Percentiles rank a stretch among this genome's conserved stretches.
These are phyloP conservation scores for Lepidium campestre DNA, from an alignment of 441 rosid genomes.

Conservation along the genomic window DNA sequence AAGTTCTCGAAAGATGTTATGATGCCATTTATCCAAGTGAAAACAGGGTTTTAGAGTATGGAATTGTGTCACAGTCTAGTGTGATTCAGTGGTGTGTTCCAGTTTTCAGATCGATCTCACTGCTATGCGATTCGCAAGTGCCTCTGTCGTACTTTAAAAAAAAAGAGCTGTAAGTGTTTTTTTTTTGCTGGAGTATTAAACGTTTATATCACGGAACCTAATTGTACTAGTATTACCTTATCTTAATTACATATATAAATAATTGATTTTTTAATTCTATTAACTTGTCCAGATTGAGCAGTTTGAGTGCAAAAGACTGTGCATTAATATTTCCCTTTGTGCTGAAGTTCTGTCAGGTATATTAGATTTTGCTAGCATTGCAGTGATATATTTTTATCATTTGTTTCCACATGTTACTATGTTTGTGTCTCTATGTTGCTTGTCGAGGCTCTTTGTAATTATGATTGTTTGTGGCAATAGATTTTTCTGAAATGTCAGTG, in stretches of 20 bases:
- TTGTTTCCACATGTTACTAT: neutral
- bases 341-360: slow-evolving; percentile 81
- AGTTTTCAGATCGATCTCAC: slow-evolving; percentile 63
- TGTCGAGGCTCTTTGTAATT: neutral
- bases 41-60: slow-evolving; percentile 39
- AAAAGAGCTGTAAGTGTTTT: slow-evolving; percentile 56
- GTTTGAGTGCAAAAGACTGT: slow-evolving; percentile 59
- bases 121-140: slow-evolving; percentile 49
- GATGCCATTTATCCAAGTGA: slow-evolving; percentile 50
- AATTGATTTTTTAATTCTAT: neutral
- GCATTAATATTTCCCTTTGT: slow-evolving; percentile 46
- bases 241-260: slow-evolving; percentile 1
- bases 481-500: neutral
- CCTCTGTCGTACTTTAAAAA: slow-evolving; percentile 33
- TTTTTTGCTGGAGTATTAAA: neutral
- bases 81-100: slow-evolving; percentile 70
- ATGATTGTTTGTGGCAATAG: slow-evolving; percentile 5
- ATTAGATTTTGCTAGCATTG: neutral
- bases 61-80: slow-evolving; percentile 39
- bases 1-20: slow-evolving; percentile 67
- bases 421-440: slow-evolving; percentile 1
- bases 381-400: slow-evolving; percentile 6
- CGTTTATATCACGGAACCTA: neutral
- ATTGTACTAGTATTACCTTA: slow-evolving; percentile 12
- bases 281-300: slow-evolving; percentile 41